Percentiles rank a stretch among this genome's conserved stretches.
Evolutionary conservation across 768 basidiomycete species (phyloP).

Genomic region (Lactarius vividus): DNA sequence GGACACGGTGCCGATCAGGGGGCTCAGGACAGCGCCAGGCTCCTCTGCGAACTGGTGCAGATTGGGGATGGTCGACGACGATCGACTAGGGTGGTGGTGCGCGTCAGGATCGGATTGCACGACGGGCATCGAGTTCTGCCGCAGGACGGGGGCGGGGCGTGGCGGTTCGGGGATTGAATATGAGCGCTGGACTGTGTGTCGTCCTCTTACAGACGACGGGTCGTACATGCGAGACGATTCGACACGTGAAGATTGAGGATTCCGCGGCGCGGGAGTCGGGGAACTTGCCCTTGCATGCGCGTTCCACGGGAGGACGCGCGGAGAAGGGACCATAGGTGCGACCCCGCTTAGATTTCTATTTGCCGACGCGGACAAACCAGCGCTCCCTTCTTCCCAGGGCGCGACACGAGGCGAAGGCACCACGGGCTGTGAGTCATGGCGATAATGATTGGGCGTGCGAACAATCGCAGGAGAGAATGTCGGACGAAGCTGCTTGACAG

Average conservation of each 20-base stretch:
- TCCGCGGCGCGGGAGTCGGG: slow-evolving; percentile 20
- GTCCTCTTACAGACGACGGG: slow-evolving; percentile 1
- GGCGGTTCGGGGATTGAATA: slow-evolving; percentile 21
- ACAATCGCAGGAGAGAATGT: slow-evolving; percentile 71
- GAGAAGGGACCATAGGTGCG: slow-evolving; percentile 6
- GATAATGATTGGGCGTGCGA: slow-evolving; percentile 65
- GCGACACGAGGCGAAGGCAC: slow-evolving; percentile 27
- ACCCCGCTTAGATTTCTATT: slow-evolving; percentile 12
- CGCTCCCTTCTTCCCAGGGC: slow-evolving; percentile 7
- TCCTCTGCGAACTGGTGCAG: slow-evolving; percentile 34
- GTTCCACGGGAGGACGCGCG: slow-evolving; percentile 20
- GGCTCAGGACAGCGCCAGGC: slow-evolving; percentile 34
- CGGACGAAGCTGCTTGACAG: slow-evolving; percentile 52
- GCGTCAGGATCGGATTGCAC: slow-evolving; percentile 1
- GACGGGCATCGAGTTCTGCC: slow-evolving; percentile 26
- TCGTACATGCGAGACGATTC: slow-evolving; percentile 17
- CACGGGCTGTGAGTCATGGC: slow-evolving; percentile 21
- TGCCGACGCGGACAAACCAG: slow-evolving; percentile 11
- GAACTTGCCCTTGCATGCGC: slow-evolving; percentile 13
- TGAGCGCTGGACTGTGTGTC: slow-evolving; percentile 16
- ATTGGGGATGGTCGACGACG: slow-evolving; percentile 17
- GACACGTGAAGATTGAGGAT: slow-evolving; percentile 5
- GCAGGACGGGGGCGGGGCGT: slow-evolving; percentile 7
- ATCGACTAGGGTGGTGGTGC: slow-evolving; percentile 1
- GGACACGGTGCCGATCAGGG: slow-evolving; percentile 28